These are phyloP conservation scores for Lipomyces sp. DNA, from an alignment of 805 yeast genomes.

Conservation along the genomic window DNA sequence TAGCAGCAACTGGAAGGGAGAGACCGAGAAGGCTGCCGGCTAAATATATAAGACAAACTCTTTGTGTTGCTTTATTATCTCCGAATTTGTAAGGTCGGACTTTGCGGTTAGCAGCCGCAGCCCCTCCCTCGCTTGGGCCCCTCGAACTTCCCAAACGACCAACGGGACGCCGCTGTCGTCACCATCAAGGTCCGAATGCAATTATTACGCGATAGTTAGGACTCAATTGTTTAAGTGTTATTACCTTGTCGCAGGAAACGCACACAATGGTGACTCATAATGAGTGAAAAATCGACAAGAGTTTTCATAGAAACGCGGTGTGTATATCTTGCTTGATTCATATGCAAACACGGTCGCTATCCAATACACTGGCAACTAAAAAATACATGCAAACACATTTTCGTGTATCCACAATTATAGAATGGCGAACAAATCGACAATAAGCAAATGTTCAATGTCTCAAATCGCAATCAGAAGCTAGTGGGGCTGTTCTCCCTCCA, in stretches of 20 bases:
- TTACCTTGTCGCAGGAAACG: too few species aligned
- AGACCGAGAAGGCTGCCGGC: background rate
- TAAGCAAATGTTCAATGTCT: background rate
- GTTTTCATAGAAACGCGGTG: too few species aligned
- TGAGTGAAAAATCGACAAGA: too few species aligned
- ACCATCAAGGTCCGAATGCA: too few species aligned
- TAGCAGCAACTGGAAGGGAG: too few species aligned
- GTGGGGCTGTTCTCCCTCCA: conserved; percentile 51
- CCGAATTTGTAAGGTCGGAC: background rate
- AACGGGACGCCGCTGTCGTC: too few species aligned
- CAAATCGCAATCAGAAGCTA: background rate
- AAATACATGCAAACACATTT: background rate
- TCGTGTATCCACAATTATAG: background rate
- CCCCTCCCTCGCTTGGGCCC: background rate
- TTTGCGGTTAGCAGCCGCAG: background rate
- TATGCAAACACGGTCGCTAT: background rate
- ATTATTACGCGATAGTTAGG: too few species aligned
- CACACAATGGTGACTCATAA: background rate
- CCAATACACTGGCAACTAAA: background rate
- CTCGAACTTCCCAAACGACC: too few species aligned
- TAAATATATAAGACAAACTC: too few species aligned
- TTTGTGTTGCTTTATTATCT: too few species aligned
- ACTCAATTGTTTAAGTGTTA: too few species aligned
- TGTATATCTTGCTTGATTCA: too few species aligned
- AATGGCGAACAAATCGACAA: background rate